Evolutionary conservation across 331 rosid species (phyloP), one percentile per base, ranked within the genome.

Genomic region (Malus hybrid): DNA sequence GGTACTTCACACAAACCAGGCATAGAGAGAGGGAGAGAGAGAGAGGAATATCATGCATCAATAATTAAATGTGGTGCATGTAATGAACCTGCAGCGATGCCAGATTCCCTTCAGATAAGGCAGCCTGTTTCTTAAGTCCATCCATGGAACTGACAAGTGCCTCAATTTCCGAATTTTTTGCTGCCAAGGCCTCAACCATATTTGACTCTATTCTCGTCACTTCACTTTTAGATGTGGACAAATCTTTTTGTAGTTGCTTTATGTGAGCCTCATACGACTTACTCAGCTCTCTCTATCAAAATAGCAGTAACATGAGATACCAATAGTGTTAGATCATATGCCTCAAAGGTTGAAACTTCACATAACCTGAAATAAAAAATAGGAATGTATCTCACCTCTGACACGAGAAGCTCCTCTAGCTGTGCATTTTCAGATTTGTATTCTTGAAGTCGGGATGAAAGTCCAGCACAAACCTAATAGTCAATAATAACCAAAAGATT

Each of bases 401-500:
- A 90, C 71, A 79, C 77, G 63, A 94, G 97, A 87, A 94, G 96
- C 86, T 94, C 99, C 91, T 94, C 99, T 78, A 94, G 81, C 85
- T 94, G 99, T 55, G 93, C 97, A 87, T 89, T 94, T 86, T 94
- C 99, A 22, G 90, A 87, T 87, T 94, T 94, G 87, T 88, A 90
- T 80, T 88, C 99, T 87, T 92, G 99, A 85, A 94, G 97, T 68
- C 97, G 94, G 27, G 97, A 87, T 68, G 97, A 92, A 48, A 92
- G 90, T 82, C 97, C 97, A 67, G 99, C 99, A 87, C 97, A 94
- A 74, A 94, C 97, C 99, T 94, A 79, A 80, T 50, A 46, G 76
- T 33, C 10, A 28, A 62, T 57, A 76, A 36, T 18, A 46, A 79
- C 78, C 71, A 79, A 67, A 67, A 7, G 24, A 67, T 74, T 81